Evolutionary conservation across 768 basidiomycete genomes (phyloP).

Genomic region (Coprinopsis strossmayeri): DNA sequence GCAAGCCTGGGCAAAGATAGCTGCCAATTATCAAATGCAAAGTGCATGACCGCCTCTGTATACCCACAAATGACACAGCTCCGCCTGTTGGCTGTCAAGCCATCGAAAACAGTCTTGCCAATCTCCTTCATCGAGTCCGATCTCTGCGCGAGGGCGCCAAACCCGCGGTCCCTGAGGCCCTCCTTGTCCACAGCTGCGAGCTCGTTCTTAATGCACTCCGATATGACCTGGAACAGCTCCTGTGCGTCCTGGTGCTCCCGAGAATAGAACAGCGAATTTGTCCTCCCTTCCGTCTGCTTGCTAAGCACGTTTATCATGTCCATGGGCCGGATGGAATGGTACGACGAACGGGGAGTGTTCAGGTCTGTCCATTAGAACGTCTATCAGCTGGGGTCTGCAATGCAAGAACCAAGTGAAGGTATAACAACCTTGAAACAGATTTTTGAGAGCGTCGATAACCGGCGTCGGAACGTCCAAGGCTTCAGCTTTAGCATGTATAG

Average conservation of each 20-base stretch:
- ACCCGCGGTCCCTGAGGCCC: conserved; percentile 60
- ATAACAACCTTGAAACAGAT: conserved; percentile 58
- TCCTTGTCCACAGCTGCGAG: conserved; percentile 68
- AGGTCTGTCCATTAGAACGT: conserved; percentile 41
- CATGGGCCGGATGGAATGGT: conserved; percentile 62
- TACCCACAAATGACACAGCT: conserved; percentile 89
- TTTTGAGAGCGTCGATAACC: conserved; percentile 74
- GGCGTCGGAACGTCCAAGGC: conserved; percentile 78
- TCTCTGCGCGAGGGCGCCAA: conserved; percentile 44
- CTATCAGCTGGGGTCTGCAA: conserved; percentile 8
- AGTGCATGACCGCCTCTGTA: conserved; percentile 91
- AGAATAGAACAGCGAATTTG: conserved; percentile 69
- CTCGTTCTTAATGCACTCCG: conserved; percentile 87
- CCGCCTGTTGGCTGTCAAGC: conserved; percentile 82
- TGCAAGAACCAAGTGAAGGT: too few species aligned
- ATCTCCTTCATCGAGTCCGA: conserved; percentile 15
- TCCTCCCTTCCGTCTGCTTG: conserved; percentile 41
- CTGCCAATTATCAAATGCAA: conserved; percentile 82
- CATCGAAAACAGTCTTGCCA: conserved; percentile 77
- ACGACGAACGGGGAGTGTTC: conserved; percentile 53
- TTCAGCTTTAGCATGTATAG: conserved; percentile 71
- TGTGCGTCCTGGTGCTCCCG: conserved; percentile 98
- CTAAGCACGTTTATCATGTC: conserved; percentile 68
- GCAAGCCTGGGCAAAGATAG: conserved; percentile 60
- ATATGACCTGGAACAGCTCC: conserved; percentile 92